Base-by-base conservation (phyloP, 257 asterid species). In the Solanum dulcamara region DNA sequence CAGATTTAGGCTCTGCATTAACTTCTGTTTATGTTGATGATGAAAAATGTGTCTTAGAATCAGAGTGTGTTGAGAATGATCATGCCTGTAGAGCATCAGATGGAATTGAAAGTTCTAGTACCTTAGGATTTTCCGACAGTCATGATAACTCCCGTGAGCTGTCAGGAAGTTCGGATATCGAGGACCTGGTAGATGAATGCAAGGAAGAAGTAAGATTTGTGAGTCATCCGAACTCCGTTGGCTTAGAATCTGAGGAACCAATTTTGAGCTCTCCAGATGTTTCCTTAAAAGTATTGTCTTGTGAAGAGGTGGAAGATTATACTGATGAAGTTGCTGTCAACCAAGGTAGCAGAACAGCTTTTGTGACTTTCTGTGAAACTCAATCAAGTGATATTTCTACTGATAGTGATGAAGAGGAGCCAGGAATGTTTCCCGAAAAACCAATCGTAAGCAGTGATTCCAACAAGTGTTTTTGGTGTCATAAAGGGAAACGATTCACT, bases 391-490 rank as follows among this genome's bases (percentile, higher is more conserved):
- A 84, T 66, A 51, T 42, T 38, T 85, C 94, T 10, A 90, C 88
- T 28, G 90, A 80, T 33, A 92, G 90, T 59, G 90, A 87, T 14
- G 35, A 7, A 12, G 92, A 89, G 17, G 91, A 86, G 55, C 86
- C 80, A 14, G 84, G 18, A 32, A 17, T 55, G 44, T 57, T 53
- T 44, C 92, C 88, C 0, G 89, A 88, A 81, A 91, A 86, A 88
- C 95, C 94, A 0, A 50, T 80, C 33, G 88, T 88, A 32, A 83
- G 88, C 84, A 91, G 67, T 46, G 91, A 93, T 42, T 82, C 84
- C 83, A 92, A 85, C 88, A 97, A 89, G 86, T 97, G 99, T 91
- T 86, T 89, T 51, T 87, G 91, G 81, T 97, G 99, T 86, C 74
- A 62, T 1, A 94, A 89, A 82, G 87, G 89, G 84, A 89, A 83